Percentiles rank a stretch among this genome's conserved stretches.
phyloP scores from a whole-genome alignment of 1,284 basidiomycete genomes.

The Ceratobasidium theobromae region DNA sequence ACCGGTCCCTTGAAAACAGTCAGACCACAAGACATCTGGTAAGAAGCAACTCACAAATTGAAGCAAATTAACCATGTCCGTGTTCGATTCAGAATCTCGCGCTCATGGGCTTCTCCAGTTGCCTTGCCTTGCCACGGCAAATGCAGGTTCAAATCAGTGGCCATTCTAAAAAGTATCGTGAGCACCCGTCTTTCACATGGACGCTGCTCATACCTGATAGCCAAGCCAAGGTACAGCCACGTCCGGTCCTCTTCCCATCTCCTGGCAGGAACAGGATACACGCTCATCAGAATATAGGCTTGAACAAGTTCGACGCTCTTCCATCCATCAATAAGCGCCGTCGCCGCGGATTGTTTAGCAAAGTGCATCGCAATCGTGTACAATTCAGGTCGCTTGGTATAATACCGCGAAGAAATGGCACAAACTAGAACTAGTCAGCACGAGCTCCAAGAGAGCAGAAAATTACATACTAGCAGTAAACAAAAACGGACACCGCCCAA shows the following conservation, averaged over 20 bases:
- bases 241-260: slow-evolving; percentile 81
- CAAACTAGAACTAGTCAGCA: slow-evolving; percentile 55
- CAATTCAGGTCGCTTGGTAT: slow-evolving; percentile 71
- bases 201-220: no score
- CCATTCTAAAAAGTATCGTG: slow-evolving; percentile 49
- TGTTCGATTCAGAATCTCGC: slow-evolving; percentile 77
- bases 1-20: slow-evolving; percentile 54
- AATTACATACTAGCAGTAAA: slow-evolving; percentile 72
- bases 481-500: slow-evolving; percentile 74
- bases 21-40: neutral
- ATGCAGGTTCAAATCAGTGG: slow-evolving; percentile 83
- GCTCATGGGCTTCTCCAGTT: slow-evolving; percentile 66
- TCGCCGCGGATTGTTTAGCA: slow-evolving; percentile 76
- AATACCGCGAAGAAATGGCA: slow-evolving; percentile 74
- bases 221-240: slow-evolving; percentile 79
- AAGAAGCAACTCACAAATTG: slow-evolving; percentile 50
- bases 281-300: slow-evolving; percentile 71
- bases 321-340: slow-evolving; percentile 76
- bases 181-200: neutral
- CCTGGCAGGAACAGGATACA: slow-evolving; percentile 73
- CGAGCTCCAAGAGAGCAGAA: neutral
- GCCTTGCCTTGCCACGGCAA: slow-evolving; percentile 62
- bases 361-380: slow-evolving; percentile 87
- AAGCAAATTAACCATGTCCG: slow-evolving; percentile 87
- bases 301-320: slow-evolving; percentile 76